Evolutionary conservation across 75 land plant species (phyloP).

Genomic region (Selaginella moellendorffii): DNA sequence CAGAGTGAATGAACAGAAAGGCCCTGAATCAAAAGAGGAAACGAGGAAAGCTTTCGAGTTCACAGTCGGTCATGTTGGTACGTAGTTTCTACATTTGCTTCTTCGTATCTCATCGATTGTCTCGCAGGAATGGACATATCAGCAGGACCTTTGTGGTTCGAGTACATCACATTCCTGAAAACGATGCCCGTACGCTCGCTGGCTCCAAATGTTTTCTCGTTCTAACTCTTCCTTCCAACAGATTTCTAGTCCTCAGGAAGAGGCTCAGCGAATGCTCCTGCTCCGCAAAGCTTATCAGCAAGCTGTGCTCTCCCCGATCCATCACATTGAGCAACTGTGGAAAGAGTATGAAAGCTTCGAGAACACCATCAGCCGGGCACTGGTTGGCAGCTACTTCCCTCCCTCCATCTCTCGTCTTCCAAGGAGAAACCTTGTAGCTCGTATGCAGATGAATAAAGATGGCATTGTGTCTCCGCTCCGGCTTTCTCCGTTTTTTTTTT

Average conservation of each 20-base stretch:
- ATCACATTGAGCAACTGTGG: slow-evolving; percentile 94
- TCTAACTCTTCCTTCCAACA: slow-evolving; percentile 13
- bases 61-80: slow-evolving; percentile 83
- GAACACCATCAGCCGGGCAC: slow-evolving; percentile 86
- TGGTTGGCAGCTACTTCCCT: slow-evolving; percentile 33
- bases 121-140: slow-evolving; percentile 67
- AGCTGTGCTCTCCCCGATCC: slow-evolving; percentile 82
- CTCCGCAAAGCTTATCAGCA: slow-evolving; percentile 82
- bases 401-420: too few relatives aligned
- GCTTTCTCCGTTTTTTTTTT: not conserved
- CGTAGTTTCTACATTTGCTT: slow-evolving; percentile 11
- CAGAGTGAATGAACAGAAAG: slow-evolving; percentile 75
- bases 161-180: slow-evolving; percentile 84
- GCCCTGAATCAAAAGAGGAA: slow-evolving; percentile 79
- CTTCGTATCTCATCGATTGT: not conserved
- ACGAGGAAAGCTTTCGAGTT: slow-evolving; percentile 93
- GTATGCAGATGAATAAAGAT: not conserved
- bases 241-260: slow-evolving; percentile 67
- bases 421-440: not conserved
- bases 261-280: slow-evolving; percentile 75
- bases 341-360: slow-evolving; percentile 96
- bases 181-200: slow-evolving; percentile 51
- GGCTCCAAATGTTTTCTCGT: not conserved
- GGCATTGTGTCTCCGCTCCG: not conserved
- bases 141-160: slow-evolving; percentile 93